Evolutionary conservation across 2,329 filamentous ascomycete species (phyloP), one percentile per base, ranked within the genome.

Genomic region (Diaporthe batatas): DNA sequence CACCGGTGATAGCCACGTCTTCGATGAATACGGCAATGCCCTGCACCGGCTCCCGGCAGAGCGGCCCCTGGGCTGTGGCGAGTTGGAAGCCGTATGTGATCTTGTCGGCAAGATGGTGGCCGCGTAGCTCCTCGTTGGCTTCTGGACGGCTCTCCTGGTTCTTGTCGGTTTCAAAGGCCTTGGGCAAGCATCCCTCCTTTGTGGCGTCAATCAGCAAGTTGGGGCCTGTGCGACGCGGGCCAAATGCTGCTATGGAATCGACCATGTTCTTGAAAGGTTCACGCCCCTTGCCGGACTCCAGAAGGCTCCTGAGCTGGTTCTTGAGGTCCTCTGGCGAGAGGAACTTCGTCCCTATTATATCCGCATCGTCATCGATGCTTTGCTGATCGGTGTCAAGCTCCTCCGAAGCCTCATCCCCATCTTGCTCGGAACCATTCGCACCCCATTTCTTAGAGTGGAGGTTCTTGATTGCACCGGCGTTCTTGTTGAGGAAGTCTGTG

Each of bases 81-180:
- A 98, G 91, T 81, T 99, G 96, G 87, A 99, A 99, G 62, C 94
- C 95, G 81, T 99, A 95, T 11, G 91, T 87, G 75, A 98, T 93
- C 80, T 97, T 98, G 84, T 98, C 96, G 72, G 92, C 91, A 76
- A 98, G 91, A 78, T 96, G 92, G 64, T 87, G 87, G 5, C 91
- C 86, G 70, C 87, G 84, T 54, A 93, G 83, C 64, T 83, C 82
- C 71, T 89, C 87, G 62, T 86, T 84, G 4, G 84, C 83, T 8
- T 83, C 81, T 4, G 84, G 84, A 29, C 79, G 76, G 49, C 75
- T 75, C 7, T 81, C 79, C 10, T 77, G 71, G 36, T 77, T 72
- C 55, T 82, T 82, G 53, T 81, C 80, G 7, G 79, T 76, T 0
- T 83, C 80, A 76, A 91, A 95, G 84, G 94, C 91, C 84, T 91